Evolutionary conservation across 805 yeast genomes (phyloP).

Genomic region (Sungouiella thailandica): DNA sequence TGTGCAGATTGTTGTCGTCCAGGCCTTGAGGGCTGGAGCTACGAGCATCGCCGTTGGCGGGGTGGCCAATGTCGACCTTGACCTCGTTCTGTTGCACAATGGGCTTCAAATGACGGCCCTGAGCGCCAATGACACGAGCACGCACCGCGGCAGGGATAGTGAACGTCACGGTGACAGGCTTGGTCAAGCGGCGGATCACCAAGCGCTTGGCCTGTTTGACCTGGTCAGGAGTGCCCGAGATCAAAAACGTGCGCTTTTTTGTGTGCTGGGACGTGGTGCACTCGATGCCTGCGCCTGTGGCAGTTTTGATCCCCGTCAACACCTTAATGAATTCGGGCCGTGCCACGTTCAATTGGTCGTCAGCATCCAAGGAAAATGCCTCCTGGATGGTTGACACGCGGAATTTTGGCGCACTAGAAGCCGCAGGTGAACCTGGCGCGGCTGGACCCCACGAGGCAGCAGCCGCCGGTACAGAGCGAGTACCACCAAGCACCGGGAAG

Average conservation of each 20-base stretch:
- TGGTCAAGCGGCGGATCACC: constrained; percentile 69
- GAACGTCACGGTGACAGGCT: constrained; percentile 59
- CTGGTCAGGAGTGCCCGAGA: constrained; percentile 66
- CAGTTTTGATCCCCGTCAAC: constrained; percentile 55
- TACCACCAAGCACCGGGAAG: constrained; percentile 58
- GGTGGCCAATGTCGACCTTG: constrained; percentile 61
- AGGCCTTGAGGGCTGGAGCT: constrained; percentile 15
- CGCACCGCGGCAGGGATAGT: constrained; percentile 72
- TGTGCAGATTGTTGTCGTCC: constrained; percentile 57
- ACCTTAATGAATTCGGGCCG: constrained; percentile 68
- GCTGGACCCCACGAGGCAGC: constrained; percentile 40
- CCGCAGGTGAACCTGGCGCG: constrained; percentile 14
- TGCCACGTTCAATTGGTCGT: constrained; percentile 58
- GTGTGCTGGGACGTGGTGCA: constrained; percentile 74
- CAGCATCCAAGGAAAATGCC: constrained; percentile 68
- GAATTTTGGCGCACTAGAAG: constrained; percentile 16
- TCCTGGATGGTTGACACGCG: constrained; percentile 64
- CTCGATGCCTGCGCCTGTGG: constrained; percentile 65
- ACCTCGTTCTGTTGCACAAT: constrained; percentile 65
- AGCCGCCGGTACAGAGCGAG: constrained; percentile 21
- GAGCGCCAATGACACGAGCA: constrained; percentile 79
- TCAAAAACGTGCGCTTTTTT: constrained; percentile 75
- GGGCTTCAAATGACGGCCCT: constrained; percentile 78
- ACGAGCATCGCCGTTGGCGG: constrained; percentile 11
- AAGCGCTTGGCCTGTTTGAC: constrained; percentile 71